Evolutionary conservation across 2,329 filamentous ascomycete genomes (phyloP), one percentile per base, ranked within the genome.

Genomic region (Sphaerulina vaccinii): DNA sequence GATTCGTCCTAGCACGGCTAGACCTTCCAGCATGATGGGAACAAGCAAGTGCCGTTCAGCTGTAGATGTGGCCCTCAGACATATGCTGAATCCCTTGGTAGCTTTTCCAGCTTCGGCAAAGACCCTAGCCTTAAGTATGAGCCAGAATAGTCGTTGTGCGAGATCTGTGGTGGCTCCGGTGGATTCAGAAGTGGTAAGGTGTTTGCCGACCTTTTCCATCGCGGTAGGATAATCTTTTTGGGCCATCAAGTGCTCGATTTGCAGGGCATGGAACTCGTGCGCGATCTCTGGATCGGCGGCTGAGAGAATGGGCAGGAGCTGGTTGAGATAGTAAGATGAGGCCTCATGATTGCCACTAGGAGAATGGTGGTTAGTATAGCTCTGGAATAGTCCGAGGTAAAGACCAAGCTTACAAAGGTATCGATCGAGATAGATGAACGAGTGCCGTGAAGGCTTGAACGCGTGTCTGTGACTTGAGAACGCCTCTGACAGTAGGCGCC

Each of bases 381-480:
- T 23, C 4, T n/a, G 13, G 5, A n/a, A 29, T 16, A 23, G 41
- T 16, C 10, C 24, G 6, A 15, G 10, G 21, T 35, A 16, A 41
- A 55, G 21, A 44, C 41, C n/a, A 29, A 16, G 19, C 15, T 11
- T 65, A 77, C 74, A 70, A 68, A 50, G 83, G 78, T 5, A 90
- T 72, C 56, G 85, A 82, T 52, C 79, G 75, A 58, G 79, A 81
- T 8, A 89, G 70, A 62, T 83, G 84, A 52, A 89, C 75, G 37
- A 90, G 76, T 3, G 81, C 84, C 11, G 82, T 77, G 65, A 85
- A 87, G 49, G 83, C 83, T 57, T 80, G 74, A 75, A 87, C 83
- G 65, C 86, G 85, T 60, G 95, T 88, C 57, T 86, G 84, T 15
- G 86, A 79, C 68, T 90, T 95, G 67, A 91, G 80, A 0, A 88